A percentile compares a stretch with the other conserved stretches of the same genome.
phyloP scores from a whole-genome alignment of 129 eudicot species.

The Solidago caesia region DNA sequence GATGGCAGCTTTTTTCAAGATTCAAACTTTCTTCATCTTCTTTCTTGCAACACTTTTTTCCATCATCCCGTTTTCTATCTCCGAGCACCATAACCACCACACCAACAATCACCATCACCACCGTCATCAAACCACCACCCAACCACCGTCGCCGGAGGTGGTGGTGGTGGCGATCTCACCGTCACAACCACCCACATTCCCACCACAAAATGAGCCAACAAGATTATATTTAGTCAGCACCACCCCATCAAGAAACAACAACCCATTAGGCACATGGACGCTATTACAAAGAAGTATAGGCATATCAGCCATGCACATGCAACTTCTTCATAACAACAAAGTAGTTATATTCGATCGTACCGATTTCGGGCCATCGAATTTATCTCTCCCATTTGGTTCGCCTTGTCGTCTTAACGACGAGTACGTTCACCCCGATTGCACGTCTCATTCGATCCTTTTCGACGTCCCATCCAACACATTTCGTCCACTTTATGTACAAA shows the following conservation, averaged over 20 bases:
- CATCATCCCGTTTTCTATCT: constrained; percentile 26
- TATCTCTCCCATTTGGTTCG: constrained; percentile 48
- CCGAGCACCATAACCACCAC: constrained; percentile 27
- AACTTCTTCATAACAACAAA: constrained; percentile 71
- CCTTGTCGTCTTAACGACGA: constrained; percentile 48
- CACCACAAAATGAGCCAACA: neutral
- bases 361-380: constrained; percentile 68
- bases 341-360: constrained; percentile 85
- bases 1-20: constrained; percentile 35
- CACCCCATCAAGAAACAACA: constrained; percentile 5
- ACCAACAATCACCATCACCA: constrained; percentile 8
- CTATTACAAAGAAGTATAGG: constrained; percentile 56
- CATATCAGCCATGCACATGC: constrained; percentile 96
- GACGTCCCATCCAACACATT: constrained; percentile 63
- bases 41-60: constrained; percentile 20
- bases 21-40: constrained; percentile 29
- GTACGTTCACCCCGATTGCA: constrained; percentile 41
- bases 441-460: constrained; percentile 77
- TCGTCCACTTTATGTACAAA: constrained; percentile 62
- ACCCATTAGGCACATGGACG: constrained; percentile 51
- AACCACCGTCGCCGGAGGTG: neutral
- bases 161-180: neutral
- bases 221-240: neutral
- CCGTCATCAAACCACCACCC: neutral
- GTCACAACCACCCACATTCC: neutral